Evolutionary conservation across 2,329 filamentous ascomycete species (phyloP).

Genomic region (Fonsecaea erecta): DNA sequence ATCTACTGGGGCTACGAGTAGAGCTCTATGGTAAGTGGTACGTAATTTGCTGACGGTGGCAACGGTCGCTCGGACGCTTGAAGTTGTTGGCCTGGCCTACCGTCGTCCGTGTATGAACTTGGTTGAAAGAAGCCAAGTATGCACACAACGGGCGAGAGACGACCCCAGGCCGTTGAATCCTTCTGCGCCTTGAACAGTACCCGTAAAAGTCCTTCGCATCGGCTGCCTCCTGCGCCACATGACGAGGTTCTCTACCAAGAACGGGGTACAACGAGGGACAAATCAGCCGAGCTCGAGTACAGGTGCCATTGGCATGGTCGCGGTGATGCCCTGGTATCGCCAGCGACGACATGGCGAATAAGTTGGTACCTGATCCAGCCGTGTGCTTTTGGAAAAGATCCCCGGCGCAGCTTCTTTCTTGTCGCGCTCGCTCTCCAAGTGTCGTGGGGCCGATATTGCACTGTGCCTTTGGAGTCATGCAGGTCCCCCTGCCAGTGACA

Average conservation of each 20-base stretch:
- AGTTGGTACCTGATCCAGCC: slow-evolving; percentile 1
- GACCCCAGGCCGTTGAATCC: slow-evolving; percentile 6
- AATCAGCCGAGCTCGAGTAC: slow-evolving; percentile 5
- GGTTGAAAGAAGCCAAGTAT: not conserved
- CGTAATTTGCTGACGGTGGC: slow-evolving; percentile 6
- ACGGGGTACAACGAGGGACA: not conserved
- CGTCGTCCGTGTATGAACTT: not conserved
- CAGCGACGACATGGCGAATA: not conserved
- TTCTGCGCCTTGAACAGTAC: not conserved
- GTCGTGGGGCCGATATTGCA: not conserved
- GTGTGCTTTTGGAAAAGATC: slow-evolving; percentile 1
- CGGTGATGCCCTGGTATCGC: not conserved
- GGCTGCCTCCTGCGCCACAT: not conserved
- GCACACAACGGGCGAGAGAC: not conserved
- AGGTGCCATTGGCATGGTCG: not conserved
- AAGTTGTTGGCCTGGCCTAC: not conserved
- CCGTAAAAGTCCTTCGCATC: slow-evolving; percentile 4
- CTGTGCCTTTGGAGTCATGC: not conserved
- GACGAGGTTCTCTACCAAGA: slow-evolving; percentile 1
- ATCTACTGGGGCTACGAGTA: not conserved
- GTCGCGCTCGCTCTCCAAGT: not conserved
- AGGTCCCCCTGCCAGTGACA: slow-evolving; percentile 7
- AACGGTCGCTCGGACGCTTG: not conserved
- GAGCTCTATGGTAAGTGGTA: not conserved
- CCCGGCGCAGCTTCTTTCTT: not conserved